Percentiles rank a stretch among this genome's conserved stretches.
These are phyloP conservation scores for Dipsacomyces acuminosporus DNA, from an alignment of 371 early-diverging fungal genomes.

Conservation along the genomic window DNA sequence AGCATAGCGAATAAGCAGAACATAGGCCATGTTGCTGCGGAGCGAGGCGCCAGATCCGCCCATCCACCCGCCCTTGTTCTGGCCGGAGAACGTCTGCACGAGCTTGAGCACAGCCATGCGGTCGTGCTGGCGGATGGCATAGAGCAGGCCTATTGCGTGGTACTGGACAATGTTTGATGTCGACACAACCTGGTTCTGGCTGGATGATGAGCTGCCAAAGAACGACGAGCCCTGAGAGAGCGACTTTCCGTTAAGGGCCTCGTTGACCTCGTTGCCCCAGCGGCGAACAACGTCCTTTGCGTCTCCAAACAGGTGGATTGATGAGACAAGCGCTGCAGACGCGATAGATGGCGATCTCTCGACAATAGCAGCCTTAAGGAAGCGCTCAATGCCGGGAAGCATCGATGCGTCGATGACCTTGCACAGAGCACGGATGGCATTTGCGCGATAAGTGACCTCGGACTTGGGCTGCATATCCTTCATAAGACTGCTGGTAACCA, in stretches of 20 bases:
- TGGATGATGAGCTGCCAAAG: slow-evolving; percentile 35
- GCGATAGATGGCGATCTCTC: slow-evolving; percentile 89
- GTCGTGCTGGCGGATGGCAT: slow-evolving; percentile 92
- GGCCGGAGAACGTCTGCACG: slow-evolving; percentile 72
- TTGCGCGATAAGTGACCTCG: slow-evolving; percentile 85
- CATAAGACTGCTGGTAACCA: slow-evolving; percentile 93
- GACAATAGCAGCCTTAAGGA: slow-evolving; percentile 95
- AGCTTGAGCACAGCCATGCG: slow-evolving; percentile 96
- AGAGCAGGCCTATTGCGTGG: slow-evolving; percentile 94
- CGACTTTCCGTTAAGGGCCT: slow-evolving; percentile 77
- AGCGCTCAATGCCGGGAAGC: slow-evolving; percentile 93
- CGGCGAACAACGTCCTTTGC: slow-evolving; percentile 82
- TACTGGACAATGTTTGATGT: slow-evolving; percentile 85
- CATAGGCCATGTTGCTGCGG: slow-evolving; percentile 83
- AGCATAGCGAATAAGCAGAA: slow-evolving; percentile 89
- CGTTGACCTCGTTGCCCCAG: slow-evolving; percentile 88
- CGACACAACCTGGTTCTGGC: slow-evolving; percentile 25
- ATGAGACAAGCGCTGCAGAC: slow-evolving; percentile 89
- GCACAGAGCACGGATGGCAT: slow-evolving; percentile 93
- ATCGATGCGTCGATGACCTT: slow-evolving; percentile 95
- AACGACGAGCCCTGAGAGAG: slow-evolving; percentile 49
- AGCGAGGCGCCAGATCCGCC: slow-evolving; percentile 51
- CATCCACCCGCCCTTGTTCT: slow-evolving; percentile 50
- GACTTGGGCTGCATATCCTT: slow-evolving; percentile 95
- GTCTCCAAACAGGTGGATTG: slow-evolving; percentile 76